Evolutionary conservation across 441 rosid species (phyloP).

Genomic region (Breynia disticha): DNA sequence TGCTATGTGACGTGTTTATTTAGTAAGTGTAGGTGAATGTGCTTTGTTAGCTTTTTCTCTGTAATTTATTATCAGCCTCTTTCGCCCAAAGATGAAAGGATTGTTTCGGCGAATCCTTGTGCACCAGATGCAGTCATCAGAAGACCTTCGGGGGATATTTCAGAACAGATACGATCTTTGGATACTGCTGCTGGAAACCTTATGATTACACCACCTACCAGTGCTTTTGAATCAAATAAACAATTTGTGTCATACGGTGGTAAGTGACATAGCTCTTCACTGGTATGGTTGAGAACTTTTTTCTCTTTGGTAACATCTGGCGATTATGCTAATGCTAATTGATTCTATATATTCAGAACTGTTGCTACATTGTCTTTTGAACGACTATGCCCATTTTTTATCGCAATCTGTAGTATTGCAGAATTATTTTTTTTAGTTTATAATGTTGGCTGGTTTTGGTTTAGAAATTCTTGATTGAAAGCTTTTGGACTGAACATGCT

Average conservation of each 20-base stretch:
- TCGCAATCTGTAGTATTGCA: too few species aligned
- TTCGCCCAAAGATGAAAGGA: conserved; percentile 42
- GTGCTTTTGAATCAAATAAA: conserved; percentile 22
- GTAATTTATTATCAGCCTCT: conserved; percentile 35
- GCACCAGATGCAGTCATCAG: conserved; percentile 33
- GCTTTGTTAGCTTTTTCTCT: conserved; percentile 18
- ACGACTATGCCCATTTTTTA: too few species aligned
- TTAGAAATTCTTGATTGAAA: too few species aligned
- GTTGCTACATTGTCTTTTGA: too few species aligned
- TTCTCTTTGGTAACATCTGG: too few species aligned
- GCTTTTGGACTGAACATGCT: too few species aligned
- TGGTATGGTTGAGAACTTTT: not conserved
- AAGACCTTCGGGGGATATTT: conserved; percentile 22
- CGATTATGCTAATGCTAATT: too few species aligned
- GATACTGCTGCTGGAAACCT: conserved; percentile 23
- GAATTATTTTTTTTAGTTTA: too few species aligned
- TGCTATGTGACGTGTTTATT: conserved; percentile 1
- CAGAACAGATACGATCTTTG: conserved; percentile 14
- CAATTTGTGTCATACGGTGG: conserved; percentile 27
- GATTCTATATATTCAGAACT: too few species aligned
- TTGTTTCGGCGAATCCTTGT: conserved; percentile 40
- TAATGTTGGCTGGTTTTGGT: too few species aligned
- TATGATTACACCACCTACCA: conserved; percentile 17
- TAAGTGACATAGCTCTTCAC: conserved; percentile 13
- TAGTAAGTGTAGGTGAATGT: conserved; percentile 8